Base-by-base conservation (phyloP, 2,329 filamentous ascomycete genomes). In the Arthrinium puccinioides region DNA sequence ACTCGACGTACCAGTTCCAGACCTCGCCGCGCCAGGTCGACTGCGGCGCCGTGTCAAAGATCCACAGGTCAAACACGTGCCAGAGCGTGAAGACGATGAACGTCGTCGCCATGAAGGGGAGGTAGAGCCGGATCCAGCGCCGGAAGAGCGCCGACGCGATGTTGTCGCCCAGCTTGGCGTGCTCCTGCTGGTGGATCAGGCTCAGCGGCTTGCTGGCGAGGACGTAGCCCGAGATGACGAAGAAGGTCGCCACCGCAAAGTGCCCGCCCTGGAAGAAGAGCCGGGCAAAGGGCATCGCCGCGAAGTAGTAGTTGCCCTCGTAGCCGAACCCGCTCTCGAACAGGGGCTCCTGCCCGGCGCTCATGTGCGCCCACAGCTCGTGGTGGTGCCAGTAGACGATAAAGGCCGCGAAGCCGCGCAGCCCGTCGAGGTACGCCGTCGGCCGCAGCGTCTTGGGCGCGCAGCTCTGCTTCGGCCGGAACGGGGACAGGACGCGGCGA, bases 361-460 rank as follows among this genome's bases (percentile, higher is more conserved):
- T 56, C 39, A 52, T 61, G 54, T 77, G 79, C 30, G 66, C 67
- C 75, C 75, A 79, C 5, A 76, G 54, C 45, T 72, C 57, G 52
- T 81, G 69, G 53, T 82, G 76, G 37, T 79, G 74, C 46, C 70
- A 64, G 54, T 82, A 84, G 11, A 84, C 80, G 20, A 83, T 53
- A 21, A 84, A 66, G 3, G 80, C 77, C 5, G 79, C 79, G 43
- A 84, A 81, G 4, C 81, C 80, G 50, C 81, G 63, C 11, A 84
- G 60, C 11, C 80, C 80, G 46, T 84, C 80, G 15, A 80, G 64
- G 46, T 75, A 79, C n/a, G 76, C 74, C 5, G 76, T 80, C 14
- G 63, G 60, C 6, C 70, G 61, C 11, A 69, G 55, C 11, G 49
- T 55, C 6, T 51, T 49, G 4, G 20, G 14, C 4, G 35, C 15